Base-by-base conservation (phyloP, 495 filamentous ascomycete genomes). In the Aspergillus heteromorphus region DNA sequence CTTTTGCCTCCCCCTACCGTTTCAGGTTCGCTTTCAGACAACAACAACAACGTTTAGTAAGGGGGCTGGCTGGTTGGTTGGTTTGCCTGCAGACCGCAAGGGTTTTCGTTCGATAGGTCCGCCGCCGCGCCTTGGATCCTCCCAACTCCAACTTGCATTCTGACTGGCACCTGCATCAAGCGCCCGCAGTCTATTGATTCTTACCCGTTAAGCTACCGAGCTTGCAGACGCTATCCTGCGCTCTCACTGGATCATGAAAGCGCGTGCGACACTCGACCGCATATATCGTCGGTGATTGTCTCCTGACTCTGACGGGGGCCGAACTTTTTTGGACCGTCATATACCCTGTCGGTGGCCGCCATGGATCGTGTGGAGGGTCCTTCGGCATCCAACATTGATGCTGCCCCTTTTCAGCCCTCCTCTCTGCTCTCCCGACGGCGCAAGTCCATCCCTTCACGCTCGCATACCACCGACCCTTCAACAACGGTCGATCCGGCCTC, bases 401-500 rank as follows among this genome's bases (percentile, higher is more conserved):
- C 72, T 57, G 60, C 72, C 54, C 64, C 71, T 60, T 60, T 70
- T 45, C 57, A 70, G 56, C 51, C 70, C 54, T 47, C 67, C 59
- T 53, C 62, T 20, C 50, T 64, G 19, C 55, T 62, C 8, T 58
- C 60, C 23, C 66, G 71, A 53, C 73, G 70, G 60, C 73, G 70
- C 62, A 72, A 72, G 60, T 73, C 70, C 23, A 59, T 72, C 31
- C 67, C 71, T 51, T 56, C 62, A 49, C 74, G 68, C 53, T 60
- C 63, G 16, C 67, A 66, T 38, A 60, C 62, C 7, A 29, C 62
- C 20, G 66, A 59, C 54, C 59, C 65, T 18, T 49, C 60, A 4
- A 49, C 23, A 40, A 56, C 68, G 11, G 42, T 58, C 23, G 71
- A 75, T 53, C 82, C 89, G 42, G 86, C 88, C 1, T 93, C 91